These are phyloP conservation scores for Trifolium fragiferum DNA, from an alignment of 306 rosid species.

Conservation along the genomic window DNA sequence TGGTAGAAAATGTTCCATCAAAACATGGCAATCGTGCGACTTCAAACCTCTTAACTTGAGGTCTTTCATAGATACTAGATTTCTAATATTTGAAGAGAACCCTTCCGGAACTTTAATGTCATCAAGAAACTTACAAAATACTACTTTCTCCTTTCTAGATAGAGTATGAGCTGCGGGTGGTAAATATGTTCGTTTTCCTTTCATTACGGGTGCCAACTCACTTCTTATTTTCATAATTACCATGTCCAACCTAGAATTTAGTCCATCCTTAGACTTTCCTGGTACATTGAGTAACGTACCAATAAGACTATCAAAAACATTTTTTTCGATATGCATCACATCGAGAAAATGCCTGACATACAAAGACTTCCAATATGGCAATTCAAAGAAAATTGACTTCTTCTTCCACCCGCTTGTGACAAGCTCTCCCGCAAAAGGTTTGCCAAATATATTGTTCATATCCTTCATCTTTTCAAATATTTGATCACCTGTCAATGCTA, in stretches of 20 bases:
- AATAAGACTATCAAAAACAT: not conserved
- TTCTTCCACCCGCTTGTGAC: not conserved
- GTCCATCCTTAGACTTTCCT: not conserved
- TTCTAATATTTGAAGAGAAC: not conserved
- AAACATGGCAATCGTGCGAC: not conserved
- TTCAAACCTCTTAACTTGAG: not conserved
- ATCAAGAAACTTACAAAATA: not conserved
- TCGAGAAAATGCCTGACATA: not conserved
- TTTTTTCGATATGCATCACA: not conserved
- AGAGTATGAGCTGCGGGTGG: not conserved
- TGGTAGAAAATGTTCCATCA: not conserved
- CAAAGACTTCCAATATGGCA: not conserved
- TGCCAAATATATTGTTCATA: not conserved
- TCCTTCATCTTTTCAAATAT: not conserved
- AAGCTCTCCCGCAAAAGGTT: not conserved
- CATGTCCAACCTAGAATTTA: not conserved
- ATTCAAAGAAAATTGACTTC: not conserved
- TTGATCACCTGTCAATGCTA: not conserved
- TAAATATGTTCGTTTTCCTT: not conserved
- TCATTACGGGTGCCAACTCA: not conserved
- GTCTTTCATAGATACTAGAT: not conserved
- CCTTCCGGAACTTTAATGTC: not conserved
- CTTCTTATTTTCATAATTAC: not conserved
- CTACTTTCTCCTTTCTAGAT: not conserved
- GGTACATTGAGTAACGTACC: not conserved